A percentile compares a stretch with the other conserved stretches of the same genome.
These are phyloP conservation scores for Phyllosticta capitalensis DNA, from an alignment of 2,329 filamentous ascomycete genomes.

Conservation along the genomic window DNA sequence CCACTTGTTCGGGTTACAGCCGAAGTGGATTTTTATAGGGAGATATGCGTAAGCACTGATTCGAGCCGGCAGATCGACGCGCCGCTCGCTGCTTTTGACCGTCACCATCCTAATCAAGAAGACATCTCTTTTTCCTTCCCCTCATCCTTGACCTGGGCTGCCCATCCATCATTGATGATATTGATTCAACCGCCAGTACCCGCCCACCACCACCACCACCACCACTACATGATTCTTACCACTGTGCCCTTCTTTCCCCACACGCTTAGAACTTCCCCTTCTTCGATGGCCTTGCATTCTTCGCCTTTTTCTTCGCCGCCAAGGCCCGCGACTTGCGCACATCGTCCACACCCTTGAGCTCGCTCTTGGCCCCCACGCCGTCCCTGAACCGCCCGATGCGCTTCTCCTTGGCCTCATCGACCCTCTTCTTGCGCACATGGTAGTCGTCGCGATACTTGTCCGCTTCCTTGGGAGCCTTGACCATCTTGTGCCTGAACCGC, in stretches of 20 bases:
- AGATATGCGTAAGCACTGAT: neutral
- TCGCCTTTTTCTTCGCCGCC: slow-evolving; percentile 67
- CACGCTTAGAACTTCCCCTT: slow-evolving; percentile 39
- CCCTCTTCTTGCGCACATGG: slow-evolving; percentile 79
- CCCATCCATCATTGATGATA: neutral
- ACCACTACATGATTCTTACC: neutral
- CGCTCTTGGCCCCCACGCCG: slow-evolving; percentile 58
- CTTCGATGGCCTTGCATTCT: slow-evolving; percentile 75
- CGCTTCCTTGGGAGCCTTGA: slow-evolving; percentile 83
- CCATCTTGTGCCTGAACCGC: slow-evolving; percentile 76
- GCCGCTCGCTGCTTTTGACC: neutral
- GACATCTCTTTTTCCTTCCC: neutral
- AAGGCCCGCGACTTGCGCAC: slow-evolving; percentile 73
- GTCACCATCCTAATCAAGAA: neutral
- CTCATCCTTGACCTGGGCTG: neutral
- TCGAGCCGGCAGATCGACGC: neutral
- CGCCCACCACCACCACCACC: neutral
- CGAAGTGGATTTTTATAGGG: neutral
- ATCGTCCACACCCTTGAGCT: slow-evolving; percentile 74
- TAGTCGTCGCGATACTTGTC: slow-evolving; percentile 91
- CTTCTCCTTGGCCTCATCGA: slow-evolving; percentile 79
- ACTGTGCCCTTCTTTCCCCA: neutral
- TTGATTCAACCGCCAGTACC: neutral
- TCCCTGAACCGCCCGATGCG: slow-evolving; percentile 65
- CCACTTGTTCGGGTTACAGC: neutral